phyloP scores from a whole-genome alignment of 768 basidiomycete genomes.

The Multifurca ochricompacta region DNA sequence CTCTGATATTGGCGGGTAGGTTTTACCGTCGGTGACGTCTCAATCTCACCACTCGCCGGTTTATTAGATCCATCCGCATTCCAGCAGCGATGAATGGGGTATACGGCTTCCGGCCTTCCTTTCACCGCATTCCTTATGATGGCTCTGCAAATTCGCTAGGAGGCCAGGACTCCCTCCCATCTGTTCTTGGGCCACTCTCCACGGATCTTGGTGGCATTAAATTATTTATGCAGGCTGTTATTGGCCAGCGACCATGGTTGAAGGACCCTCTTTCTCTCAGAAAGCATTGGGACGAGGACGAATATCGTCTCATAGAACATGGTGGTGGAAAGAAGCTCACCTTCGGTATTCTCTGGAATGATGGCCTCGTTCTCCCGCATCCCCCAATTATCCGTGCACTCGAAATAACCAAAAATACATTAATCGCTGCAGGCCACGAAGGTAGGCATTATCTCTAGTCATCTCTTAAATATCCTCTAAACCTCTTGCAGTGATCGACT shows the following conservation, averaged over 20 bases:
- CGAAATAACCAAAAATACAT: slow-evolving; percentile 35
- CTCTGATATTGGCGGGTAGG: slow-evolving; percentile 73
- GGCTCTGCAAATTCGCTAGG: slow-evolving; percentile 56
- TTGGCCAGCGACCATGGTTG: slow-evolving; percentile 55
- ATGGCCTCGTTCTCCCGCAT: slow-evolving; percentile 40
- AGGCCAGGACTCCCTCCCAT: slow-evolving; percentile 64
- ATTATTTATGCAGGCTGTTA: slow-evolving; percentile 55
- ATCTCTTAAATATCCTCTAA: neutral
- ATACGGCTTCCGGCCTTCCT: slow-evolving; percentile 67
- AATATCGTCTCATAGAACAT: slow-evolving; percentile 53
- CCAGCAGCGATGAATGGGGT: slow-evolving; percentile 60
- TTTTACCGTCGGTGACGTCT: slow-evolving; percentile 1
- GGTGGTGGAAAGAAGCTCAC: slow-evolving; percentile 37
- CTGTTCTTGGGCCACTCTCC: slow-evolving; percentile 69
- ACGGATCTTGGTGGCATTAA: slow-evolving; percentile 53
- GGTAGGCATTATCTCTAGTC: slow-evolving; percentile 25
- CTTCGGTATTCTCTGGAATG: slow-evolving; percentile 35
- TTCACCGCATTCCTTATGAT: slow-evolving; percentile 61
- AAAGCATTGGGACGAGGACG: slow-evolving; percentile 54
- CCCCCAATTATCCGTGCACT: slow-evolving; percentile 49
- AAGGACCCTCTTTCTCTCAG: slow-evolving; percentile 51
- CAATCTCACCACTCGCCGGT: neutral
- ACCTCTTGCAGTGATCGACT: slow-evolving; percentile 31
- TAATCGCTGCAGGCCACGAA: slow-evolving; percentile 44
- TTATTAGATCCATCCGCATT: slow-evolving; percentile 58